A percentile compares a stretch with the other conserved stretches of the same genome.
phyloP scores from a whole-genome alignment of 371 early-diverging fungal species.

The Blakeslea trispora region DNA sequence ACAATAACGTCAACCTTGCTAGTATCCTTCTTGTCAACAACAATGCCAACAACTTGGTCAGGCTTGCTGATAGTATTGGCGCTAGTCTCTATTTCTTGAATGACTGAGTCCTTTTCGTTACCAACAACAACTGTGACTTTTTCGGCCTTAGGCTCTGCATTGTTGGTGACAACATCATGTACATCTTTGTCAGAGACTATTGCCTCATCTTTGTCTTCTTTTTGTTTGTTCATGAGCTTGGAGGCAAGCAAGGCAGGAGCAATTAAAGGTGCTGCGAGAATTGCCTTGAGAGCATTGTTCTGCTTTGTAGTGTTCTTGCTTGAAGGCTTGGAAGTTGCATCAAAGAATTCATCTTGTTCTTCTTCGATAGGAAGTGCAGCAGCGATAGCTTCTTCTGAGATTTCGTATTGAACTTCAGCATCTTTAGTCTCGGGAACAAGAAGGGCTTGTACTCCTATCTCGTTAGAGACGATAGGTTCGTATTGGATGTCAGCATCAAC shows the following conservation, averaged over 20 bases:
- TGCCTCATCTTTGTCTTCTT: background rate
- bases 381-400: background rate
- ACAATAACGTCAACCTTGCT: no score
- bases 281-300: background rate
- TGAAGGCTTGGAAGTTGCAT: conserved; percentile 24
- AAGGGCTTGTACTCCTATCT: background rate
- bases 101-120: background rate
- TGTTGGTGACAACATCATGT: background rate
- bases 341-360: conserved; percentile 21
- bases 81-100: no score
- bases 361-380: conserved; percentile 6
- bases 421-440: conserved; percentile 13
- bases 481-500: conserved; percentile 7
- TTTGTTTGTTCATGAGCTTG: conserved; percentile 28
- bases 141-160: background rate
- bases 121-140: background rate
- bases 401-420: conserved; percentile 17
- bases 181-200: background rate
- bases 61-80: background rate
- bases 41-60: no score
- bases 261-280: background rate
- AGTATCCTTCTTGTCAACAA: background rate
- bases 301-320: conserved; percentile 10
- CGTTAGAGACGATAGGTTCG: background rate
- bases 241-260: conserved; percentile 56